Conservation (phyloP, 768 basidiomycete genomes). For the Tephrocybe sp. region DNA sequence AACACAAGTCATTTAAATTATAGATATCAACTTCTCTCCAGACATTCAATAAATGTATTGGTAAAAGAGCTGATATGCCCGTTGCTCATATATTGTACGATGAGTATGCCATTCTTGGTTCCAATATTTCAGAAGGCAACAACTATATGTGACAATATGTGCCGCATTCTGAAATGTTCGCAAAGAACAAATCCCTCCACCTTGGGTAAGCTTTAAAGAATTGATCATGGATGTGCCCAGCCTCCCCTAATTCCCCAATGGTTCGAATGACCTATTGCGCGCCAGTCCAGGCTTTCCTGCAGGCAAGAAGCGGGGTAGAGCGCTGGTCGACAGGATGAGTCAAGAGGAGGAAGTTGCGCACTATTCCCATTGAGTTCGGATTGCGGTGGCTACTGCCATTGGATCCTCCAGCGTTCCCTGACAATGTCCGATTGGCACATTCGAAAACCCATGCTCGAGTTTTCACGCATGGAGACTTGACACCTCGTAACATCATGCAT, state of each 20-base stretch:
- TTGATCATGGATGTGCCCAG: not conserved
- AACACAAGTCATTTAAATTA: too few relatives aligned
- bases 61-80: too few relatives aligned
- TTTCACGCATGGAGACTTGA: not conserved
- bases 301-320: too few relatives aligned
- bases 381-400: not conserved
- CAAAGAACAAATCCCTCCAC: not conserved
- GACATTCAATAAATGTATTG: too few relatives aligned
- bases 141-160: too few relatives aligned
- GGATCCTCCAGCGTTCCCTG: not conserved
- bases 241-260: not conserved
- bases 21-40: too few relatives aligned
- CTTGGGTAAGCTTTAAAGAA: not conserved
- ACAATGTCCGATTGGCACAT: not conserved
- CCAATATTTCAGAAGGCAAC: not conserved
- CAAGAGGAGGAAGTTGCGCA: too few relatives aligned
- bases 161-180: not conserved
- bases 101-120: not conserved
- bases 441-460: not conserved
- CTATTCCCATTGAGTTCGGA: too few relatives aligned
- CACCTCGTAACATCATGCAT: not conserved
- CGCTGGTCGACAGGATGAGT: too few relatives aligned
- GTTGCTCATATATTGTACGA: not conserved
- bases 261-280: not conserved
- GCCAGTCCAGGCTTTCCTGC: too few relatives aligned